These are phyloP conservation scores for Schrenkiella parvula DNA, from an alignment of 345 rosid species.

Conservation along the genomic window DNA sequence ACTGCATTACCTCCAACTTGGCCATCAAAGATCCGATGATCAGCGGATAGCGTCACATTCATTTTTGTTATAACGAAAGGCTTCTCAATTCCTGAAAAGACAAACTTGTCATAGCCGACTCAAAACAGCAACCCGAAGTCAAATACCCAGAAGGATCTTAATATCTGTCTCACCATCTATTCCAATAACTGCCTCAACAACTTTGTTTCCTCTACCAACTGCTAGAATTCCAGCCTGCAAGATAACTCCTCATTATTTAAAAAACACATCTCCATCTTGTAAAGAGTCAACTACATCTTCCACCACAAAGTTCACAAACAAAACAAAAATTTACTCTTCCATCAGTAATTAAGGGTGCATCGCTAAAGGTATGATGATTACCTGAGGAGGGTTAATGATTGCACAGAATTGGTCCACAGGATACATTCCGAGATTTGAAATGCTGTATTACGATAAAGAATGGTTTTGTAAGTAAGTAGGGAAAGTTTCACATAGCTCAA, in stretches of 20 bases:
- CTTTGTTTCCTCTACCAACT: slow-evolving; percentile 87
- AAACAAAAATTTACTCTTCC: neutral
- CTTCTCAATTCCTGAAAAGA: slow-evolving; percentile 58
- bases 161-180: slow-evolving; percentile 58
- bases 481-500: neutral
- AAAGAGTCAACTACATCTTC: neutral
- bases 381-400: slow-evolving; percentile 98
- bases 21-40: slow-evolving; percentile 93
- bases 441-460: slow-evolving; percentile 51
- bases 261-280: slow-evolving; percentile 2
- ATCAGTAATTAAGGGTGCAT: neutral
- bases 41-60: slow-evolving; percentile 84
- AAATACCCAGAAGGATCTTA: neutral
- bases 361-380: slow-evolving; percentile 30
- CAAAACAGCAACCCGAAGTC: neutral
- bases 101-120: neutral
- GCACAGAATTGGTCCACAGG: slow-evolving; percentile 93
- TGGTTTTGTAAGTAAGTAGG: slow-evolving; percentile 5
- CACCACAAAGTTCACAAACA: neutral
- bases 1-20: slow-evolving; percentile 70
- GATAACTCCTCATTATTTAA: neutral
- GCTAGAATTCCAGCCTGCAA: slow-evolving; percentile 94
- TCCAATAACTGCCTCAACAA: slow-evolving; percentile 67
- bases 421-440: slow-evolving; percentile 98
- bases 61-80: slow-evolving; percentile 74